Evolutionary conservation across 306 rosid genomes (phyloP).

Genomic region (Erythrophleum fordii): DNA sequence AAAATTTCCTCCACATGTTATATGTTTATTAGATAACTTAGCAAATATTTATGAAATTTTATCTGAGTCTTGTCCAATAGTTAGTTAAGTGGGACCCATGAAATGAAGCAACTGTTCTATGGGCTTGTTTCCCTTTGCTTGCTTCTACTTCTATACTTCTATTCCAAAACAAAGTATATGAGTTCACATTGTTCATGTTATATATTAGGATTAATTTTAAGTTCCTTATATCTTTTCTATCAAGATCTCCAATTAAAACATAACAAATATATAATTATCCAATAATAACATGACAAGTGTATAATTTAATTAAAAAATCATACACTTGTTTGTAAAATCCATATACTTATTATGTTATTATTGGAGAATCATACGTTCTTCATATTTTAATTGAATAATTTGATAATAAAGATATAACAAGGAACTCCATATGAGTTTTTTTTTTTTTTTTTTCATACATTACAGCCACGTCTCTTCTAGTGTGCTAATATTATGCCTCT

Average conservation of each 20-base stretch:
- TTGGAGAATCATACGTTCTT: not conserved
- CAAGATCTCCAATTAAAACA: not conserved
- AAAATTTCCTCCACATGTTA: too few relatives aligned
- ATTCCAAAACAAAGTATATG: too few relatives aligned
- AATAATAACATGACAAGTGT: not conserved
- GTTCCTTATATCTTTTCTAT: too few relatives aligned
- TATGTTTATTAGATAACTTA: too few relatives aligned
- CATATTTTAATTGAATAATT: not conserved
- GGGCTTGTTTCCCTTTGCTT: not conserved
- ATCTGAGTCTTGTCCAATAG: too few relatives aligned
- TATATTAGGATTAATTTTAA: too few relatives aligned
- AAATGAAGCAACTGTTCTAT: not conserved
- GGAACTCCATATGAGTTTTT: not conserved
- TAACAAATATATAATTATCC: not conserved
- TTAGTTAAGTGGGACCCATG: too few relatives aligned
- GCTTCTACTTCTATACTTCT: too few relatives aligned
- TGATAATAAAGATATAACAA: not conserved
- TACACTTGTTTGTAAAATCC: too few relatives aligned
- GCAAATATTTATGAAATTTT: too few relatives aligned
- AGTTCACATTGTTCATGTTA: too few relatives aligned
- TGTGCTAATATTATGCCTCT: constrained; percentile 20
- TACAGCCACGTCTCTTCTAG: constrained; percentile 4
- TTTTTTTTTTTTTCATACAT: not conserved
- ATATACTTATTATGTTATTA: too few relatives aligned
- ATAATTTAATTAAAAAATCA: not conserved